Base-by-base conservation (phyloP, 805 yeast species). In the Starmerella davenportii region DNA sequence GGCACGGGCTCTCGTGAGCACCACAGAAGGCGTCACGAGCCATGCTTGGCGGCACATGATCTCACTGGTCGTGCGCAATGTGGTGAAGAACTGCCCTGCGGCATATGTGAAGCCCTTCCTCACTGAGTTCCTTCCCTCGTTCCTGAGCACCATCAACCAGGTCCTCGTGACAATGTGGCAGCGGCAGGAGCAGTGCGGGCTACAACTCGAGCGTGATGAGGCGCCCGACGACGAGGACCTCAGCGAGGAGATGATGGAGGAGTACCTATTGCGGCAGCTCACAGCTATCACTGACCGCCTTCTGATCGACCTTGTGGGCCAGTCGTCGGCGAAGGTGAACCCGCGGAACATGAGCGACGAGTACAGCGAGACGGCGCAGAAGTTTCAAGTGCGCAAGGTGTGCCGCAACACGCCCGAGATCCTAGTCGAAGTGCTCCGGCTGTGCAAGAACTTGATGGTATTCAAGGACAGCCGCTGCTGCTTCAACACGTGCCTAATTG, bases 1-100 rank as follows among this genome's bases (percentile, higher is more conserved):
- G 34, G 79, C 93, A 82, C 73, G 71, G 46, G 85, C 96, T 1
- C 72, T 92, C 27, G 90, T 93, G 1, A 79, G 75, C 43, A 65
- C 76, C 4, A 73, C 75, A 4, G 46, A 27, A 1, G 98, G 98
- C 15, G 76, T 90, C 16, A 81, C 96, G 0, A 65, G 82, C 31
- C 96, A 90, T 58, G 80, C 93, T 20, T 90, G 98, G 98, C 78
- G 93, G 46, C 98, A 92, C 54, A 79, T 90, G 76, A 74, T 87
- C 33, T 85, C 87, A 47, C 69, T 87, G 34, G 90, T 90, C 40
- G 68, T 90, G 38, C 69, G 96, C 48, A 79, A 81, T 40, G 77
- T 84, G 7, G 72, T 90, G 33, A 78, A 81, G 50, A 79, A 81
- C 54, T 90, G 98, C 57, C 98, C 98, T 1, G 64, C 69, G 1